Conservation (phyloP, 2,329 filamentous ascomycete species). For the Microcera coccophila region DNA sequence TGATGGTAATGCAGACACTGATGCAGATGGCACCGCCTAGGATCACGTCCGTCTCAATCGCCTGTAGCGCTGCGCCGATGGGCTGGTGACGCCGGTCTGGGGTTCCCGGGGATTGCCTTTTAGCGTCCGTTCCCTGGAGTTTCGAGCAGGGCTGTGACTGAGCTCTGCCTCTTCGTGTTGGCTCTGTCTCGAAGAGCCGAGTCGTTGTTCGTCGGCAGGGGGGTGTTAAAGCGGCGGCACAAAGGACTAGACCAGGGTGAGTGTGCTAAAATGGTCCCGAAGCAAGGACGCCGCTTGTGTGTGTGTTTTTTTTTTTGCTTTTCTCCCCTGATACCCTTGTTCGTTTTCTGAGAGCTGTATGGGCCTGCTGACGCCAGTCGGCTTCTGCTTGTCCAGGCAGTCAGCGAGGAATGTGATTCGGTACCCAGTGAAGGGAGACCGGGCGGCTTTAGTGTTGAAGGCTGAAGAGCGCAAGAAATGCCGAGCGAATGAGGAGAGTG, state of each 20-base stretch:
- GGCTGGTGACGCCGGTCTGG: slow-evolving; percentile 6
- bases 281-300: not conserved
- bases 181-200: slow-evolving; percentile 15
- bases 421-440: slow-evolving; percentile 9
- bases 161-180: slow-evolving; percentile 13
- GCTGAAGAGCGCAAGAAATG: slow-evolving; percentile 16
- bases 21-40: not conserved
- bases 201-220: slow-evolving; percentile 19
- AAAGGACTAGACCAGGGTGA: slow-evolving; percentile 9
- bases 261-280: slow-evolving; percentile 6
- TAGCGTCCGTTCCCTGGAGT: not conserved
- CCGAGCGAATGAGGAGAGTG: slow-evolving; percentile 24
- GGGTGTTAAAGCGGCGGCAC: slow-evolving; percentile 27
- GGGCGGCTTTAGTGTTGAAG: slow-evolving; percentile 18
- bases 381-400: slow-evolving; percentile 25
- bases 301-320: slow-evolving; percentile 21
- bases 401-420: slow-evolving; percentile 30
- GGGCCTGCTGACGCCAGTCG: slow-evolving; percentile 26
- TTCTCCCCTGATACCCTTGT: not conserved
- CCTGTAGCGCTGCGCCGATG: slow-evolving; percentile 1
- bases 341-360: slow-evolving; percentile 23
- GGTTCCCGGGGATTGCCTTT: slow-evolving; percentile 6
- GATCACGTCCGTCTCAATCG: not conserved
- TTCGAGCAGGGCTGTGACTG: slow-evolving; percentile 9
- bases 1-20: not conserved